Base-by-base conservation (phyloP, 108 stramenopile species). In the Cyclostephanos tholiformis region DNA sequence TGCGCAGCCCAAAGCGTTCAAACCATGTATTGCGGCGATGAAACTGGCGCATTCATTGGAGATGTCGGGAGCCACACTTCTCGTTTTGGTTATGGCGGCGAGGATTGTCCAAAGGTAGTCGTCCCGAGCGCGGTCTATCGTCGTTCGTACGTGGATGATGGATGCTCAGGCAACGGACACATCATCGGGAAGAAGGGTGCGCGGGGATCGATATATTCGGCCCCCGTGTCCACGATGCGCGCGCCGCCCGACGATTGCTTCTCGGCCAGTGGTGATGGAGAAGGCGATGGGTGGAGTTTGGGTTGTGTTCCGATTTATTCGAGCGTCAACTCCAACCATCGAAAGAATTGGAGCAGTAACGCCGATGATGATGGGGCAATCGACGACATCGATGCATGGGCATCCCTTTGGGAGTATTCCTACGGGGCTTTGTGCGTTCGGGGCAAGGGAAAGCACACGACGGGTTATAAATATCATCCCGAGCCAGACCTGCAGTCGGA, bases 11-110 rank as follows among this genome's bases (percentile, higher is more conserved):
- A 46, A 46, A 46, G 44, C 44, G 44, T 14, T 26, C 26, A 52
- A 50, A 72, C 53, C 39, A 95, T 95, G 94, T 95, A 95, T 85
- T 95, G 94, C 77, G 94, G 94, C 71, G 94, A 95, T 65, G 94
- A 95, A 73, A 95, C 94, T 7, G 94, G 94, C 51, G 90, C 94
- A 26, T 92, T 90, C 76, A 86, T 95, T 61, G 94, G 94, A 16
- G 91, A 95, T 51, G 77, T 92, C 32, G 91, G 91, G 17, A 87
- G 84, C 32, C 87, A 91, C 75, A 84, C 82, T 8, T 72, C 87
- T 50, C 94, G 91, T 22, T 95, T 95, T 77, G 94, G 94, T 36
- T 95, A 95, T 46, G 94, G 94, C 14, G 94, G 94, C 36, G 91
- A 95, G 43, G 94, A 95, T 69, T 86, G 84, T 71, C 94, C 94